Evolutionary conservation across 148 eudicot species (phyloP), one percentile per base, ranked within the genome.

Genomic region (Spergularia marina): DNA sequence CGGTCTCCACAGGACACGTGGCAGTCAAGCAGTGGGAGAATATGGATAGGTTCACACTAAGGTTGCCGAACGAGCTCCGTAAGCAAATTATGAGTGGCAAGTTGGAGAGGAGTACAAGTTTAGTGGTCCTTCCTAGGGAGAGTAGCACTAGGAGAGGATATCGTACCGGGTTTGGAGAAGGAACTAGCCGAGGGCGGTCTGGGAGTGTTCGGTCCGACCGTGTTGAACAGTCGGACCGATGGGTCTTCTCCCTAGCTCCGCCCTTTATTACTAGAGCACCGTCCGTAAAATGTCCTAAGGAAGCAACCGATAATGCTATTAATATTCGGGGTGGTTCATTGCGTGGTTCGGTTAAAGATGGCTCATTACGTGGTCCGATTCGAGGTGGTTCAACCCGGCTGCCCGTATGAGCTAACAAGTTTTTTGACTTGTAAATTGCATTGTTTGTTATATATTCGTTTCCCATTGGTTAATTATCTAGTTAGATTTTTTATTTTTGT

Each of bases 1-100:
- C 94, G 16, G 84, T 78, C 23, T 86, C 95, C 7, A 88, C 89
- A 0, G 86, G 89, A 80, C 88, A 83, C 76, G 73, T 83, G 62
- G 68, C 85, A 70, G 80, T 83, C 2, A 83, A 78, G 71, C 83
- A 77, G 64, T 79, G 84, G 76, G 83, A 83, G 67, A 78, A 83
- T 10, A 49, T 74, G 74, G 89, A 86, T n/a, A 70, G 86, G 57
- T 86, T 81, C 55, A 81, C 83, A 7, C 68, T 86, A 10, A 64
- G 86, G 49, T 61, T 86, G 15, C 86, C 86, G 6, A 80, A 74
- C 14, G 89, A 83, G 13, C 81, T 83, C 18, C 36, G 86, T 56
- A 83, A 74, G 53, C 83, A 81, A 61, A 65, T 86, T 21, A 73
- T 86, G 76, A 81, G 77, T 40, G 80, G 86, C 36, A 61, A 73